phyloP scores from a whole-genome alignment of 2,329 filamentous ascomycete species.

The Emericellopsis cladophorae region DNA sequence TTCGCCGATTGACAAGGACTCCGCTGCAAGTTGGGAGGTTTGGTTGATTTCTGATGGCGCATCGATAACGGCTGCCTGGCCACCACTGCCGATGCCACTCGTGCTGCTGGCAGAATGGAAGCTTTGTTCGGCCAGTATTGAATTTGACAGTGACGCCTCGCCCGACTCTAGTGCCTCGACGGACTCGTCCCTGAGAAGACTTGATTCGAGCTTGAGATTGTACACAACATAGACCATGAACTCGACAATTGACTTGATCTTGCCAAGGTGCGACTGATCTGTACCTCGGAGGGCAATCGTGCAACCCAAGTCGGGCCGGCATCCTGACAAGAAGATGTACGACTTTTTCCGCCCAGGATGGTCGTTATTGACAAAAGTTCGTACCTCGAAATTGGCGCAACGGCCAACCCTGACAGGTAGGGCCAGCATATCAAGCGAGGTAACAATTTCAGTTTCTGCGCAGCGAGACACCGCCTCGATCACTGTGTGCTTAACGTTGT shows the following conservation, averaged over 20 bases:
- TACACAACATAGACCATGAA: conserved; percentile 99
- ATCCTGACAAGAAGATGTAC: conserved; percentile 90
- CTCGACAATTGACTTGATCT: conserved; percentile 86
- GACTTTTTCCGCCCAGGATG: conserved; percentile 73
- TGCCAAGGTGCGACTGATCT: conserved; percentile 54
- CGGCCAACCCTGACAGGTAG: conserved; percentile 59
- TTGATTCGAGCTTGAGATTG: conserved; percentile 91
- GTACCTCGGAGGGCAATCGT: conserved; percentile 86
- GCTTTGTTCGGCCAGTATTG: conserved; percentile 26
- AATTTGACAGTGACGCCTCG: conserved; percentile 26
- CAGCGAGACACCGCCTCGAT: conserved; percentile 90
- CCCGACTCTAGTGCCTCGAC: conserved; percentile 62
- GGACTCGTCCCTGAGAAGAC: conserved; percentile 84
- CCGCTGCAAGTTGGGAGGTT: conserved; percentile 17
- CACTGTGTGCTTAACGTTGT: conserved; percentile 93
- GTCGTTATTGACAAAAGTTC: conserved; percentile 78
- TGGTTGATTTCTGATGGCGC: conserved; percentile 23
- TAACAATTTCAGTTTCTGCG: conserved; percentile 83
- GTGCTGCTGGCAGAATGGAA: conserved; percentile 18
- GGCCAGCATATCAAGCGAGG: conserved; percentile 87
- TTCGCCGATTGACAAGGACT: conserved; percentile 6
- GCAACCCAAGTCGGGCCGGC: conserved; percentile 78
- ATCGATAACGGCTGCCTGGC: conserved; percentile 19
- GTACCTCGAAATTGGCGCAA: conserved; percentile 84
- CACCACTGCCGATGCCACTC: conserved; percentile 15